phyloP scores from a whole-genome alignment of 148 eudicot species.

The Suaeda aralocaspica region DNA sequence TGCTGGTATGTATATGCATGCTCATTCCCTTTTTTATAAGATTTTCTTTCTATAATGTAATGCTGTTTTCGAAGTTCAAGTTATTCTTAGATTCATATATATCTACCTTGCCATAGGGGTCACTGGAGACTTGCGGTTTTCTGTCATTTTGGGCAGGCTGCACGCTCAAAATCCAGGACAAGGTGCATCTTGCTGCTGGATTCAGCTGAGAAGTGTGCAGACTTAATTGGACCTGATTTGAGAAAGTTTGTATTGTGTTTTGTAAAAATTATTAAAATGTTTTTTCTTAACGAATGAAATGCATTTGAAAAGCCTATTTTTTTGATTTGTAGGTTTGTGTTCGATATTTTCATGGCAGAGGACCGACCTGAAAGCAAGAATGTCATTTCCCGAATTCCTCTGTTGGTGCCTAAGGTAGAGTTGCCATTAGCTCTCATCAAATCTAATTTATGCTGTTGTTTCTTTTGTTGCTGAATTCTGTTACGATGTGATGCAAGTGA shows the following conservation, averaged over 20 bases:
- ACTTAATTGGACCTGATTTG: slow-evolving; percentile 38
- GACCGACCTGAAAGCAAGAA: slow-evolving; percentile 39
- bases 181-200: slow-evolving; percentile 73
- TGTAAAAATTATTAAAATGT: too few species aligned
- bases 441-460: neutral
- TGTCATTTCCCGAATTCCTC: slow-evolving; percentile 40
- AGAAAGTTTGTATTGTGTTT: slow-evolving; percentile 39
- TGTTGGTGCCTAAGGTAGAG: slow-evolving; percentile 59
- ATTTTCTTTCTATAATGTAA: neutral
- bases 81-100: slow-evolving; percentile 1
- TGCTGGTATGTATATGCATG: slow-evolving; percentile 43
- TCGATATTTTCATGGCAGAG: slow-evolving; percentile 43
- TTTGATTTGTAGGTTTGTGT: slow-evolving; percentile 46
- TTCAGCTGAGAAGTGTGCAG: slow-evolving; percentile 41
- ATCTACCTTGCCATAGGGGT: slow-evolving; percentile 37
- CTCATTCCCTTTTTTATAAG: neutral
- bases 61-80: neutral
- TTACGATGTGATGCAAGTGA: neutral
- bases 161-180: slow-evolving; percentile 28
- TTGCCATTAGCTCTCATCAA: neutral
- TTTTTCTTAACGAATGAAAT: neutral
- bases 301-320: neutral
- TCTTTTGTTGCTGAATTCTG: neutral
- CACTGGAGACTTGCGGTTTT: slow-evolving; percentile 71
- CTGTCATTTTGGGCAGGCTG: slow-evolving; percentile 58